Base-by-base conservation (phyloP, 1,139 yeast species). In the Sugiyamaella novakii region DNA sequence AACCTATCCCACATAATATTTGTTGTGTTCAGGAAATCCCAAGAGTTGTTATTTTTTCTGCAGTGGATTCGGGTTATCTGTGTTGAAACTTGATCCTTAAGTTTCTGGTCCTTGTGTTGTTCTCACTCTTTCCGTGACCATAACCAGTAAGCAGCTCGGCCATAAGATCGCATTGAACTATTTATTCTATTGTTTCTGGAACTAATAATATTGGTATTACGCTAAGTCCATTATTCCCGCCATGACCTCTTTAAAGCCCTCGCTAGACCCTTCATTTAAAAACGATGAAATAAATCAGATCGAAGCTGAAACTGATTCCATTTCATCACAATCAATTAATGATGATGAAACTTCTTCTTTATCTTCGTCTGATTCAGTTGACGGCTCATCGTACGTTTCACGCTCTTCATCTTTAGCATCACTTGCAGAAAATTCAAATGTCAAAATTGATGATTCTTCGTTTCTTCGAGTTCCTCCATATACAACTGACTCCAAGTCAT, bases 401-500 rank as follows among this genome's bases (percentile, higher is more conserved):
- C 39, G 39, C 12, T 17, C 46, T 12, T 42, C 46, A 10, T 42
- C 46, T 8, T 24, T 21, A 42, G 33, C 29, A n/a, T 42, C 46
- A 15, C 25, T 42, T 27, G 19, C 36, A 11, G 47, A 44, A 6
- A 15, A 18, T 14, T 14, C 28, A 15, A 21, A 25, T 15, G 42
- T 27, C 11, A 42, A 42, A 15, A 18, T 27, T 17, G 29, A 10
- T 8, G 33, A 38, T 25, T 29, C 43, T 4, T 14, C 27, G 5
- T n/a, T 22, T 12, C 29, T 39, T n/a, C 25, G 8, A 15, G 17
- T 14, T 11, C 33, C 46, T 24, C 19, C 31, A 15, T 31, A 22
- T 24, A 30, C 22, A n/a, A 6, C 33, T 86, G 34, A 42, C 17
- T 46, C 49, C 10, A 47, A 42, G n/a, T 47, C 50, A 18, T 19